Evolutionary conservation across 257 asterid species (phyloP).

Genomic region (Jasminum sambac): DNA sequence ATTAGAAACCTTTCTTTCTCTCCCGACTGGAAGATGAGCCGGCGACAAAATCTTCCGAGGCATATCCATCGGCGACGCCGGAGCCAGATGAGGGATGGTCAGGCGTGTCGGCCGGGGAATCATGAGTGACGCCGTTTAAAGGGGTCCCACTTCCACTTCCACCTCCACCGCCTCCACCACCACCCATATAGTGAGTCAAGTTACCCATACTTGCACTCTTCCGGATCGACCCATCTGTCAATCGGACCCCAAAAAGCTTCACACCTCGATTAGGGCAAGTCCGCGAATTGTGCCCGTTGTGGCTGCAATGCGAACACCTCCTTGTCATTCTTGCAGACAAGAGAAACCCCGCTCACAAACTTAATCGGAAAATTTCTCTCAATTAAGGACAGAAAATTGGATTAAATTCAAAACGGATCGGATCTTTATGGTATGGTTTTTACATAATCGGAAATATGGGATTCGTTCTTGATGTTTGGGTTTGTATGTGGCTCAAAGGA

Average conservation of each 20-base stretch:
- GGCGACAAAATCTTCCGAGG: constrained; percentile 88
- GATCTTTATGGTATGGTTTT: background rate
- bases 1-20: constrained; percentile 78
- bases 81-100: constrained; percentile 76
- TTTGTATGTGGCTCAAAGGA: constrained; percentile 6
- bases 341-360: constrained; percentile 6
- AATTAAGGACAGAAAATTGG: background rate
- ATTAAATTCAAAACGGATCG: background rate
- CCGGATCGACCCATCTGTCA: constrained; percentile 96
- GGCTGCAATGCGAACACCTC: constrained; percentile 98
- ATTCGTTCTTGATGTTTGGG: background rate
- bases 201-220: constrained; percentile 99
- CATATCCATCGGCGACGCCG: constrained; percentile 78
- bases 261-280: constrained; percentile 99
- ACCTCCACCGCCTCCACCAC: constrained; percentile 43
- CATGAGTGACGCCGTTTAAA: constrained; percentile 54
- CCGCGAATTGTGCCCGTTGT: constrained; percentile 96
- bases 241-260: constrained; percentile 93
- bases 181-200: constrained; percentile 74
- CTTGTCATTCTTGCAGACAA: constrained; percentile 58
- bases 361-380: background rate
- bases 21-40: constrained; percentile 92
- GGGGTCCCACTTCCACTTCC: constrained; percentile 58
- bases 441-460: constrained; percentile 27
- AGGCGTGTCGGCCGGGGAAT: constrained; percentile 81